These are phyloP conservation scores for Cladosporium sp. DNA, from an alignment of 2,329 filamentous ascomycete genomes.

Conservation along the genomic window DNA sequence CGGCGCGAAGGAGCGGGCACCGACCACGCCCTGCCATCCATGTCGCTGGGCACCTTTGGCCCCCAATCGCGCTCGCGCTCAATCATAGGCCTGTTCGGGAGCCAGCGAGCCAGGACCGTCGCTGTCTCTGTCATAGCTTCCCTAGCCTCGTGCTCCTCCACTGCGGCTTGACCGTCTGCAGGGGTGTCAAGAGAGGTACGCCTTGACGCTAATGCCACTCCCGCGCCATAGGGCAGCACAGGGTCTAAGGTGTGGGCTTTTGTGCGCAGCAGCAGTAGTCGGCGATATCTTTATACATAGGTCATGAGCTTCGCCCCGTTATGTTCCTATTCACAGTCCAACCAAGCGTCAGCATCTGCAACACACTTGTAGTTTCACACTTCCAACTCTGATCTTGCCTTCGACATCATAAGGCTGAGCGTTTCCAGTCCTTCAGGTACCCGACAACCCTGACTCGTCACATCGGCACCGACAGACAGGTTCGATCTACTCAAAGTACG, in stretches of 20 bases:
- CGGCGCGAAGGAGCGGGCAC: constrained; percentile 12
- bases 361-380: not conserved
- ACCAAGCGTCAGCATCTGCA: not conserved
- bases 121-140: constrained; percentile 9
- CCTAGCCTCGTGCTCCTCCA: constrained; percentile 12
- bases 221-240: constrained; percentile 10
- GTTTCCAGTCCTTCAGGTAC: constrained; percentile 10
- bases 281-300: constrained; percentile 10
- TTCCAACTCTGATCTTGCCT: not conserved
- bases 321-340: not conserved
- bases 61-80: constrained; percentile 1
- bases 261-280: constrained; percentile 1
- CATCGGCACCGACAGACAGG: not conserved
- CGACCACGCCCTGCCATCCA: constrained; percentile 6
- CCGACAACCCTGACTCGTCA: constrained; percentile 8
- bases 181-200: constrained; percentile 10
- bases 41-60: constrained; percentile 5
- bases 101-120: constrained; percentile 5
- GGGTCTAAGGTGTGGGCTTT: constrained; percentile 8
- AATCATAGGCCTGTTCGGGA: constrained; percentile 9
- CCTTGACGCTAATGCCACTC: constrained; percentile 9
- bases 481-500: not conserved
- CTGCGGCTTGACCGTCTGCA: constrained; percentile 13
- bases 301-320: constrained; percentile 8
- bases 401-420: constrained; percentile 8